Conservation (phyloP, 805 yeast genomes). For the Blastobotrys americana region DNA sequence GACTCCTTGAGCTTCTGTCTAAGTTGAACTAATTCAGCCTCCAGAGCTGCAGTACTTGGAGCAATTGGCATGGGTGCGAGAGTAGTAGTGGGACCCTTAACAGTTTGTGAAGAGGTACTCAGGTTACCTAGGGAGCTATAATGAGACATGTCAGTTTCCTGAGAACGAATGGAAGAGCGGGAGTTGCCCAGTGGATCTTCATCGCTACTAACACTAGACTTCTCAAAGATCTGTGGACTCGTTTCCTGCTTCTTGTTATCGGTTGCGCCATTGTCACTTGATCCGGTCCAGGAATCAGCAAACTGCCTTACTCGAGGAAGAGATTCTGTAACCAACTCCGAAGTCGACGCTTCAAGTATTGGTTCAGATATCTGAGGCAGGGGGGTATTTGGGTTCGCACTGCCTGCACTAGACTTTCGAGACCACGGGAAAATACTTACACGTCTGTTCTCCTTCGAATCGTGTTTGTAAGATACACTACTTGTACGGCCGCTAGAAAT, state of each 20-base stretch:
- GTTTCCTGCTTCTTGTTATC: background rate
- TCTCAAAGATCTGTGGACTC: background rate
- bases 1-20: slow-evolving; percentile 15
- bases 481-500: background rate
- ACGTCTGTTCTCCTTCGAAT: background rate
- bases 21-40: slow-evolving; percentile 4
- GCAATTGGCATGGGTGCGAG: background rate
- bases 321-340: slow-evolving; percentile 14
- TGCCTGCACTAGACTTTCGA: background rate
- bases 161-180: slow-evolving; percentile 2
- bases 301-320: slow-evolving; percentile 7
- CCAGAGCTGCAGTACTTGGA: background rate
- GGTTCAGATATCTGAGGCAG: slow-evolving; percentile 21
- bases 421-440: slow-evolving; percentile 4
- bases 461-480: background rate
- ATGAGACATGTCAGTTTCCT: background rate
- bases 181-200: slow-evolving; percentile 2
- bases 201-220: background rate
- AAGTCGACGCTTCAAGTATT: slow-evolving; percentile 20
- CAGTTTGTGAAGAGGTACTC: background rate
- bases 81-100: background rate
- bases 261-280: background rate
- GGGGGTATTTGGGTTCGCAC: background rate
- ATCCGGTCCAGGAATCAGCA: slow-evolving; percentile 2
- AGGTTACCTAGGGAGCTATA: background rate